Evolutionary conservation across 2,329 filamentous ascomycete genomes (phyloP), one percentile per base, ranked within the genome.

Genomic region (Chaetomium olivaceum): DNA sequence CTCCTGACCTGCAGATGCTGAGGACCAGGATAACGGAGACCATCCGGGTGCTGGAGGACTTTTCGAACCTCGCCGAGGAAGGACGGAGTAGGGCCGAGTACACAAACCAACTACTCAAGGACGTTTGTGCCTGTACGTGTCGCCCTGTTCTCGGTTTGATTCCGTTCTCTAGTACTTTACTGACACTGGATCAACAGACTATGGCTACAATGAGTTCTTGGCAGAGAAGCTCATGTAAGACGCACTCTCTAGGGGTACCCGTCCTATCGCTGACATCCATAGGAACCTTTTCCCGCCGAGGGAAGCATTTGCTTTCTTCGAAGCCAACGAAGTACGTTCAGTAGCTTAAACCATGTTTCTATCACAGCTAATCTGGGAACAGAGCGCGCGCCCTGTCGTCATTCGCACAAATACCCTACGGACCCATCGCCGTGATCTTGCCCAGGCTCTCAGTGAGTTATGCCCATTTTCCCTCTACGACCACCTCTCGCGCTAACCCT

Each of bases 281-380:
- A 70, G 69, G 81, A 89, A 90, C 74, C 87, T 99, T 7, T 98
- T 99, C 80, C 88, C 93, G 1, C 92, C 95, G 0, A 89, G 90
- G 72, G 95, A 99, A 80, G 95, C 95, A 0, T 96, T 98, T 72
- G 93, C 93, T 62, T 99, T 99, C 80, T 98, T 99, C 81, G 95
- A 99, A 80, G 94, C 94, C 73, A 99, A 99, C 87, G 95, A 99
- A 80, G 93, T 70, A 16, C 43, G 67, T 57, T 31, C 12, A 25
- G 6, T 11, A 8, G 33, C n/a, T 12, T 16, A 4, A 3, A 54
- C 1, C 29, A 1, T 6, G 8, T 39, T 21, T 21, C 25, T 3
- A 6, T 4, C 16, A 11, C 9, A 16, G n/a, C 58, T 66, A 31
- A 67, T n/a, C 12, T 21, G 3, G 1, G 5, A 31, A 9, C n/a